Percentiles rank a stretch among this genome's conserved stretches.
Conservation (phyloP, 345 rosid genomes). For the Sisymbrium irio region DNA sequence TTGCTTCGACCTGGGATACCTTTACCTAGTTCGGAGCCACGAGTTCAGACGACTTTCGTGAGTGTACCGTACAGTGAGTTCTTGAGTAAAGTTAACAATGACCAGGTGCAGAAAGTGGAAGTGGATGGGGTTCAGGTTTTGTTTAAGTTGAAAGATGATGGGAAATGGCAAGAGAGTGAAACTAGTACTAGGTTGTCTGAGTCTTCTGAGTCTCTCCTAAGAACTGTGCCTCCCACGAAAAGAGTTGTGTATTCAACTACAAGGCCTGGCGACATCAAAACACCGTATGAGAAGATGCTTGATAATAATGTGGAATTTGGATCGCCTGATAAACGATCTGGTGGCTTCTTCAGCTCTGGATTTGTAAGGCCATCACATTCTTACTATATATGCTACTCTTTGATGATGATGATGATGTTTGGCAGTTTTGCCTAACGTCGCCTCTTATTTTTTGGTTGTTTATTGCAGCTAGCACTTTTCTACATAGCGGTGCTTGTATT, state of each 20-base stretch:
- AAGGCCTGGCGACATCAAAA: conserved; percentile 72
- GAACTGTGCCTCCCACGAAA: conserved; percentile 57
- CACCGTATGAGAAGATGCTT: conserved; percentile 94
- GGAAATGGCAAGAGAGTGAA: conserved; percentile 43
- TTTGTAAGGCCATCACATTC: conserved; percentile 44
- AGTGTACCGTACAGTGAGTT: conserved; percentile 91
- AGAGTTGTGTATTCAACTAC: conserved; percentile 78
- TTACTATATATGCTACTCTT: neutral
- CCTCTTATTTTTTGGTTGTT: conserved; percentile 3
- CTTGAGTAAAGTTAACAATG: conserved; percentile 58
- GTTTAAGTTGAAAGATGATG: conserved; percentile 75
- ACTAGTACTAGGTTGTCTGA: conserved; percentile 50
- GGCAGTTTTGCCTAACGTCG: neutral
- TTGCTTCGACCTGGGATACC: conserved; percentile 86
- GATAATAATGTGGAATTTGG: conserved; percentile 88
- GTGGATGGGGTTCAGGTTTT: conserved; percentile 81
- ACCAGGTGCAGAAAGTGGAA: conserved; percentile 83
- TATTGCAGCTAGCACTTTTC: conserved; percentile 72
- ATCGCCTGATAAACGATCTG: conserved; percentile 81
- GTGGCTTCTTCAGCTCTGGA: conserved; percentile 78
- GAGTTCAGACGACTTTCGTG: conserved; percentile 54
- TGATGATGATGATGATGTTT: conserved; percentile 5
- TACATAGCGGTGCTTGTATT: conserved; percentile 79
- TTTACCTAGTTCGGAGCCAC: conserved; percentile 79
- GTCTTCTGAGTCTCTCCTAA: conserved; percentile 53